Evolutionary conservation across 2,329 filamentous ascomycete species (phyloP), one percentile per base, ranked within the genome.

Genomic region (Aspergillus tanneri): DNA sequence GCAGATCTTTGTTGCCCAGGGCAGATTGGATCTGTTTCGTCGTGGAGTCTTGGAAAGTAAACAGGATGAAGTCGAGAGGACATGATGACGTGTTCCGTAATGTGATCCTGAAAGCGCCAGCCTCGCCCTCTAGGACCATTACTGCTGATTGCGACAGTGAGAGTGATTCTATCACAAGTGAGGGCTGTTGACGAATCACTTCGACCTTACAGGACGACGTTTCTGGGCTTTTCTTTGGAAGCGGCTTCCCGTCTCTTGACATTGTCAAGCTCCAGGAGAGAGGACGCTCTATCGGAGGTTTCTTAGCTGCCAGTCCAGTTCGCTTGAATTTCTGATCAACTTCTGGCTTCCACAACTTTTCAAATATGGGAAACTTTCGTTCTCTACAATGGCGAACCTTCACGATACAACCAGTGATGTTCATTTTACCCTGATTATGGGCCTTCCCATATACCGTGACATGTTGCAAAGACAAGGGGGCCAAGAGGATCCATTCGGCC

Each of bases 111-210:
- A 97, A 95, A 0, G 76, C 75, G 58, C 84, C 85, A 18, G 80
- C 81, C 69, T 99, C 92, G 35, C 93, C 93, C 71, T 97, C 92
- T 5, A 99, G 77, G 9, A 99, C 80, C 90, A 96, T 96, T 27
- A 96, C 75, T 8, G 90, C 88, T 18, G 87, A 88, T 62, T 96
- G 91, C 0, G 87, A 82, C 1, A 96, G 77, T 10, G 86, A 89
- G 3, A 86, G 87, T 6, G 85, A 85, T 61, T 88, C 86, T 16
- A 96, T 79, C 3, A 84, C 73, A 3, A 97, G 74, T 3, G 88
- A 72, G 5, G 93, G 93, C 65, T 96, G 90, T 36, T 83, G 77
- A 2, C 84, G 78, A 48, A 96, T 90, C 19, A 95, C 88, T 43
- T 82, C 89, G 34, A 95, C 77, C 19, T 77, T 76, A 39, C 68